Evolutionary conservation across 768 basidiomycete genomes (phyloP), one percentile per base, ranked within the genome.

Genomic region (Tubosaeta brunneosetosa): DNA sequence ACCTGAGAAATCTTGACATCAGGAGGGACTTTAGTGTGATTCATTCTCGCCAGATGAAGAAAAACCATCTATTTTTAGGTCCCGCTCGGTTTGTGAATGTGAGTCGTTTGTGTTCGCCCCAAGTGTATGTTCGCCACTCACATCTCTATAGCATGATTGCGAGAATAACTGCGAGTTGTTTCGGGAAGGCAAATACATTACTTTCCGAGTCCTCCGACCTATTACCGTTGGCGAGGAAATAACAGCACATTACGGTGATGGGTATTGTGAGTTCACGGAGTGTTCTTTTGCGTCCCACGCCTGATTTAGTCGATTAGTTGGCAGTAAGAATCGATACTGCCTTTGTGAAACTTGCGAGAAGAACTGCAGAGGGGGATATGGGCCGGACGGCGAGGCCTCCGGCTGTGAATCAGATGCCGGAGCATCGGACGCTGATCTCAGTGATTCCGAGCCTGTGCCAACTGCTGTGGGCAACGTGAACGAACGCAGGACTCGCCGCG

Each of bases 1-100:
- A 87, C 70, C 74, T 83, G 55, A 78, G 84, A 57, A 69, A 74
- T 50, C 77, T 77, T 49, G 85, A 87, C 60, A 89, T 89, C 57
- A 82, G 91, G 54, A 77, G 88, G 62, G 91, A 93, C 67, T 93
- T 93, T 66, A 91, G 88, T 67, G 91, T 93, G 63, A 91, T 93
- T 49, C 90, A 92, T 69, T 91, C 89, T 32, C 88, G 86, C 63
- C 88, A 89, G 68, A 86, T 90, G 80, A 92, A 92, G 76, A 90
- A 89, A 72, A 93, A 91, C 62, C 89, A 92, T 73, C 76, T 93
- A 64, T 92, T 93, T 74, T 74, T 93, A 66, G 91, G 91, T 10
- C 91, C 91, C 47, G 91, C 91, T 71, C 86, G 91, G 65, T 93
- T 93, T 73, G 91, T 93, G 55, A 93, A 93, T 66, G 91, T 92